These are phyloP conservation scores for Rhipidocladum racemiflorum DNA, from an alignment of 176 grass and related monocot species.

Conservation along the genomic window DNA sequence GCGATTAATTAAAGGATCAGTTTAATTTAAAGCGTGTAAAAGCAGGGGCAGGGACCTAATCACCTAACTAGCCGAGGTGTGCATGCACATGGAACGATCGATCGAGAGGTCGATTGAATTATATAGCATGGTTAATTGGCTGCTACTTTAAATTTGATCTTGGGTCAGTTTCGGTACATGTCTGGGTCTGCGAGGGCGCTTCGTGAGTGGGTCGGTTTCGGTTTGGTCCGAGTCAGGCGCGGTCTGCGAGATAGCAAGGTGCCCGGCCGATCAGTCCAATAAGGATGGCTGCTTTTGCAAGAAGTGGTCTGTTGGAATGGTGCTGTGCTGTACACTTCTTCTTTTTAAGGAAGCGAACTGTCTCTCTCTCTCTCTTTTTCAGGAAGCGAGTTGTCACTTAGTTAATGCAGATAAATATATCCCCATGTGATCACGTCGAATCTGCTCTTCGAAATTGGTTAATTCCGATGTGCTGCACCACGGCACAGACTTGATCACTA, in stretches of 20 bases:
- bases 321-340: too few species aligned
- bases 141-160: not conserved
- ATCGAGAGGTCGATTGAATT: not conserved
- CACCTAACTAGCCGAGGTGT: slow-evolving; percentile 17
- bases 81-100: not conserved
- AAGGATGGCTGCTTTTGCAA: too few species aligned
- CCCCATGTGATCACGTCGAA: not conserved
- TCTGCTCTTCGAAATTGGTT: not conserved
- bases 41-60: slow-evolving; percentile 5
- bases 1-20: not conserved
- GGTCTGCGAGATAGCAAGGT: too few species aligned
- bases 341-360: too few species aligned
- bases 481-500: too few species aligned
- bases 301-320: too few species aligned
- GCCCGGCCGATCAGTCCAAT: too few species aligned
- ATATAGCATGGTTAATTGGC: not conserved
- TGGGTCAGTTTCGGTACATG: slow-evolving; percentile 25
- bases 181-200: not conserved
- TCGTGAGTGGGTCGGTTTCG: too few species aligned
- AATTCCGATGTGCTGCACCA: not conserved
- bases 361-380: too few species aligned
- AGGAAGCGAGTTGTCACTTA: too few species aligned
- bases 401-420: too few species aligned
- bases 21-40: not conserved
- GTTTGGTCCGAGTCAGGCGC: too few species aligned